Evolutionary conservation across 495 filamentous ascomycete species (phyloP), one percentile per base, ranked within the genome.

Genomic region (Penicillium arizonense): DNA sequence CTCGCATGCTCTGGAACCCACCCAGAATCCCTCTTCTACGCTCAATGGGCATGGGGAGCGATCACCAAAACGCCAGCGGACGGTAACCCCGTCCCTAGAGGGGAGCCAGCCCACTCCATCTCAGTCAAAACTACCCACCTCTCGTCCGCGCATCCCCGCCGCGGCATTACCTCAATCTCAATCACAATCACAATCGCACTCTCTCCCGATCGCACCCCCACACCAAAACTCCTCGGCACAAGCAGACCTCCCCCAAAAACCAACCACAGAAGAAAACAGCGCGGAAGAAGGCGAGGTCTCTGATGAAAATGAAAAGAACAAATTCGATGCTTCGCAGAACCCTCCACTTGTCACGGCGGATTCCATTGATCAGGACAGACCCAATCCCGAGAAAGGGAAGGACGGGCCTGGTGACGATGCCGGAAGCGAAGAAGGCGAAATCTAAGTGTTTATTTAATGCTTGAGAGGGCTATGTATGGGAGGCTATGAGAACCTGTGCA

Each of bases 371-470:
- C 5, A 8, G 26, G 42, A n/a, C 30, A 46, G 18, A 32, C 13
- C 20, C 11, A n/a, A 47, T 6, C 4, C 39, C 0, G 36, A 9
- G 6, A 24, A 14, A n/a, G 30, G 43, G 18, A 47, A 46, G 30
- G 53, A 33, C 13, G 55, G 60, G 10, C 37, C 36, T 23, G 56
- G 56, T 32, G 70, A 70, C n/a, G 70, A 70, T 4, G 69, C 57
- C 26, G 70, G 70, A 7, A 76, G 73, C 30, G 74, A 77, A 53
- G 74, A 77, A 48, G 74, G 74, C 11, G 74, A 77, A 49, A 58
- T 77, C 32, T 77, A 66, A 38, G 8, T 35, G 18, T 23, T 32
- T 26, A 12, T 7, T 30, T 10, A 10, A 26, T 40, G 8, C 28
- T 30, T 52, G 33, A 14, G 21, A 38, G 18, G 9, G 12, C 4